A percentile compares a stretch with the other conserved stretches of the same genome.
These are phyloP conservation scores for Candida khao-thaluensis DNA, from an alignment of 805 yeast species.

Conservation along the genomic window DNA sequence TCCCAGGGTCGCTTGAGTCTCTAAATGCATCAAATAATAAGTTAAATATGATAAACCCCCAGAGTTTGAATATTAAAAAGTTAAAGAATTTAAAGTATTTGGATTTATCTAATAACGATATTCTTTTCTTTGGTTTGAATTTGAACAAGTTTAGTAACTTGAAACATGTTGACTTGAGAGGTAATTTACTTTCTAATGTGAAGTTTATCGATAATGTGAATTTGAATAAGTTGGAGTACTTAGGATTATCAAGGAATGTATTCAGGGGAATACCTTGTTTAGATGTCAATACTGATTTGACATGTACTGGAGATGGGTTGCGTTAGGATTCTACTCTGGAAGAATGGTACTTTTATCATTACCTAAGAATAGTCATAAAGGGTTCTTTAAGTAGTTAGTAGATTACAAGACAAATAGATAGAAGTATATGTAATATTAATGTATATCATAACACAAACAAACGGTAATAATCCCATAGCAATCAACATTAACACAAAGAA, in stretches of 20 bases:
- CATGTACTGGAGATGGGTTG: too few relatives aligned
- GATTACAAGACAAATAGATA: too few relatives aligned
- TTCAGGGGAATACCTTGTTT: background rate
- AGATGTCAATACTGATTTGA: background rate
- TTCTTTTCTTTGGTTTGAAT: slow-evolving; percentile 12
- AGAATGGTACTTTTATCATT: too few relatives aligned
- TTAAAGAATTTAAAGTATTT: slow-evolving; percentile 14
- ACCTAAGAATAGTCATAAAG: too few relatives aligned
- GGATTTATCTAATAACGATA: slow-evolving; percentile 27
- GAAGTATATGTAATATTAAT: too few relatives aligned
- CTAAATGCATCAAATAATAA: slow-evolving; percentile 31
- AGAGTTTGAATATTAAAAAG: slow-evolving; percentile 16
- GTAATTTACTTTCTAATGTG: slow-evolving; percentile 3
- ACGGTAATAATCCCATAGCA: too few relatives aligned
- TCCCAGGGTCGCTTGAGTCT: slow-evolving; percentile 21
- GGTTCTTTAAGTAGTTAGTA: too few relatives aligned
- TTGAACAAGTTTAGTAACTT: slow-evolving; percentile 17
- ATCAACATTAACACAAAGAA: too few relatives aligned
- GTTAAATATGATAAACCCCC: slow-evolving; percentile 17
- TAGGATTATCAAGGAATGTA: slow-evolving; percentile 7
- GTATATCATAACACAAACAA: too few relatives aligned
- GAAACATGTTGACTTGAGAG: slow-evolving; percentile 22
- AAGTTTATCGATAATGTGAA: background rate
- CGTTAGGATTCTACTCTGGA: too few relatives aligned
- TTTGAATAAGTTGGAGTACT: background rate